Conservation (phyloP, 495 filamentous ascomycete genomes). For the Astrothelium subdiscretum region DNA sequence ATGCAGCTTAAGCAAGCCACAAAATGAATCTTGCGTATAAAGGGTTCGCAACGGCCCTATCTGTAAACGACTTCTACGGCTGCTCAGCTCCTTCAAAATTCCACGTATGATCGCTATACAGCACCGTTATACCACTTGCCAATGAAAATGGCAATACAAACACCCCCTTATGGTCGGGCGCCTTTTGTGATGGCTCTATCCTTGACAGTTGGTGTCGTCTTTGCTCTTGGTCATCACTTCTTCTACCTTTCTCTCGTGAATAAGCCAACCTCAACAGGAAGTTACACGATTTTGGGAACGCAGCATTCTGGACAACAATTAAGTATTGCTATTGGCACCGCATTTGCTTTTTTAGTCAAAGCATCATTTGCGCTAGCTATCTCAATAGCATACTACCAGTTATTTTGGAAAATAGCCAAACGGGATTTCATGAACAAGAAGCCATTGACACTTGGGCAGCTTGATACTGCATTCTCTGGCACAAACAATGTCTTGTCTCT, state of each 20-base stretch:
- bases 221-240: background rate
- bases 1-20: too few relatives aligned
- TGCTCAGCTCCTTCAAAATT: background rate
- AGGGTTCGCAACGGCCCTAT: background rate
- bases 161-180: background rate
- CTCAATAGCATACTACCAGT: constrained; percentile 4
- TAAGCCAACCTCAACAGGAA: background rate
- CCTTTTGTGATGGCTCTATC: background rate
- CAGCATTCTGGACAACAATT: constrained; percentile 8
- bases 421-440: background rate
- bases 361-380: constrained; percentile 3
- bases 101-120: background rate
- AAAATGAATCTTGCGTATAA: too few relatives aligned
- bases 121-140: background rate
- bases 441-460: background rate
- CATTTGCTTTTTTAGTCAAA: constrained; percentile 14
- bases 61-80: background rate
- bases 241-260: background rate
- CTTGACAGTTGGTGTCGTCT: background rate
- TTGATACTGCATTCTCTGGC: background rate
- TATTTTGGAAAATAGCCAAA: constrained; percentile 7
- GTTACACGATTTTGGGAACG: background rate
- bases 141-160: background rate
- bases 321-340: constrained; percentile 10
- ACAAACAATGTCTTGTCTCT: background rate